These are phyloP conservation scores for Trichophyton mentagrophytes DNA, from an alignment of 2,329 filamentous ascomycete genomes.

Conservation along the genomic window DNA sequence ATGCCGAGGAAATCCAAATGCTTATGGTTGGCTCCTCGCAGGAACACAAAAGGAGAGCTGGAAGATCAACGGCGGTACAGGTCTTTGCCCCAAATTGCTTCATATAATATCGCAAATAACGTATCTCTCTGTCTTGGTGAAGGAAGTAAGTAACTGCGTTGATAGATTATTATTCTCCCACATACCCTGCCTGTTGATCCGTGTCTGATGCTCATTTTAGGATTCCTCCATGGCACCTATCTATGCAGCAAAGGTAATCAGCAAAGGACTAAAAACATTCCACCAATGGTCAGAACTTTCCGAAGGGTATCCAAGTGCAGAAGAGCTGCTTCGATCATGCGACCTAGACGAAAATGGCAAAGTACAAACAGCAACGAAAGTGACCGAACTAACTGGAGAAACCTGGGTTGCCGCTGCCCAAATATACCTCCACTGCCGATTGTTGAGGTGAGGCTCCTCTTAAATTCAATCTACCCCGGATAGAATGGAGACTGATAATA, in stretches of 20 bases:
- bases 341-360: constrained; percentile 8
- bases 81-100: constrained; percentile 10
- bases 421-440: constrained; percentile 13
- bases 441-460: constrained; percentile 6
- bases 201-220: not conserved
- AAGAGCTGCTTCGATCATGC: constrained; percentile 10
- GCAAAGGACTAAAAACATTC: constrained; percentile 6
- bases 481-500: not conserved
- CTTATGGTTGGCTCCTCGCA: constrained; percentile 3
- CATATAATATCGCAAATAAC: constrained; percentile 13
- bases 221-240: not conserved
- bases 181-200: not conserved
- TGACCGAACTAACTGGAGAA: constrained; percentile 11
- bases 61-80: constrained; percentile 11
- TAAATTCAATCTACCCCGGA: too few relatives aligned
- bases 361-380: constrained; percentile 6
- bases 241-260: constrained; percentile 6
- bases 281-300: constrained; percentile 12
- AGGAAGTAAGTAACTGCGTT: not conserved
- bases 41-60: constrained; percentile 8
- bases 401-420: constrained; percentile 11
- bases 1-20: not conserved
- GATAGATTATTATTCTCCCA: not conserved
- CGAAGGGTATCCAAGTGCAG: constrained; percentile 2
- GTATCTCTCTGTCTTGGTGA: constrained; percentile 5